A percentile compares a stretch with the other conserved stretches of the same genome.
These are phyloP conservation scores for Eruca vesicaria DNA, from an alignment of 441 rosid species.

Conservation along the genomic window DNA sequence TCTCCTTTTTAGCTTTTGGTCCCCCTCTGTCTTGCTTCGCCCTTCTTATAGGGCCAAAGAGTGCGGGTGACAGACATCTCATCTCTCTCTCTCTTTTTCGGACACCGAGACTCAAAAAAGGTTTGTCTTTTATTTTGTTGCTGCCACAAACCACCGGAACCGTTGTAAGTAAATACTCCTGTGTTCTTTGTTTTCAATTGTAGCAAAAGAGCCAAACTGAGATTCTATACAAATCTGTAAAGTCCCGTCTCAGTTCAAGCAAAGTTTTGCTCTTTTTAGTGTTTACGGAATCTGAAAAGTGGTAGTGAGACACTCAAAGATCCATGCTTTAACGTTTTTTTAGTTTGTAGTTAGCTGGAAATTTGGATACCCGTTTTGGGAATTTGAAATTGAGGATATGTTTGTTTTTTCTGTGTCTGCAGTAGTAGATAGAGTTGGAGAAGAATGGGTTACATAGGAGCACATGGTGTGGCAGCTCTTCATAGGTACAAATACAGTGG, in stretches of 20 bases:
- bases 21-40: slow-evolving; percentile 22
- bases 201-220: background rate
- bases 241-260: slow-evolving; percentile 3
- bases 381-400: background rate
- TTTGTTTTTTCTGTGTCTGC: slow-evolving; percentile 3
- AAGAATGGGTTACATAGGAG: slow-evolving; percentile 85
- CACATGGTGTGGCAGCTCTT: slow-evolving; percentile 81
- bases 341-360: no score
- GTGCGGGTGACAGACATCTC: background rate
- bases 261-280: slow-evolving; percentile 14
- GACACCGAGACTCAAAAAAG: slow-evolving; percentile 8
- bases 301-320: slow-evolving; percentile 5
- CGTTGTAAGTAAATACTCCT: slow-evolving; percentile 23
- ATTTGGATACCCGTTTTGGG: no score
- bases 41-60: slow-evolving; percentile 14
- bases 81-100: background rate
- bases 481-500: slow-evolving; percentile 94
- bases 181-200: background rate
- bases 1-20: slow-evolving; percentile 2
- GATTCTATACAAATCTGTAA: background rate
- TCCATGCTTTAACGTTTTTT: slow-evolving; percentile 17
- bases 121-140: background rate
- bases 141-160: slow-evolving; percentile 9
- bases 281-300: background rate
- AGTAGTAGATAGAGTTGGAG: background rate